Evolutionary conservation across 208 protist genomes (phyloP).

Genomic region (Crithidia expoeki): DNA sequence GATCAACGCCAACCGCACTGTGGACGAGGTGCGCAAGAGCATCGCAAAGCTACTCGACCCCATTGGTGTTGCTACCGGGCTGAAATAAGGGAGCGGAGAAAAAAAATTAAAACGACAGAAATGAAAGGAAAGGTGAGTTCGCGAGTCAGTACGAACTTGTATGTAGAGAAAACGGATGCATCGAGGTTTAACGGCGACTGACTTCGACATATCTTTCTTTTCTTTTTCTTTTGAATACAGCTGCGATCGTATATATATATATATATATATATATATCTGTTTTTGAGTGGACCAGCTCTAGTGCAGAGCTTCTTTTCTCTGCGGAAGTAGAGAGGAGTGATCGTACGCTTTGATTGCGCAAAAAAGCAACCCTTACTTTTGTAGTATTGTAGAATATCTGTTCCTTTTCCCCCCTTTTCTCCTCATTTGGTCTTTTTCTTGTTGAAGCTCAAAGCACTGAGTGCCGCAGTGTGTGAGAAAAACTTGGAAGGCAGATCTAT

Average conservation of each 20-base stretch:
- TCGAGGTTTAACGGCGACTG: not conserved
- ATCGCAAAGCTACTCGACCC: slow-evolving; percentile 74
- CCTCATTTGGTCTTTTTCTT: slow-evolving; percentile 16
- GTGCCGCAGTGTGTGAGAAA: not conserved
- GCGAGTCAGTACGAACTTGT: not conserved
- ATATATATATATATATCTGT: not conserved
- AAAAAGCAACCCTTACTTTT: not conserved
- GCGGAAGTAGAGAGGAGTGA: not conserved
- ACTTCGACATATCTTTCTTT: not conserved
- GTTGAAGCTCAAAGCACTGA: not conserved
- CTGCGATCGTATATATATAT: not conserved
- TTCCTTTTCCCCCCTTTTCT: slow-evolving; percentile 17
- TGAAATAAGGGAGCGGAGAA: slow-evolving; percentile 37
- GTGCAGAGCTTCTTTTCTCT: not conserved
- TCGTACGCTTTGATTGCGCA: not conserved
- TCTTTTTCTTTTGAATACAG: not conserved
- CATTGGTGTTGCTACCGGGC: slow-evolving; percentile 59
- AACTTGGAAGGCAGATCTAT: not conserved
- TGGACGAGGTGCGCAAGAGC: slow-evolving; percentile 68
- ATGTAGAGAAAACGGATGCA: not conserved
- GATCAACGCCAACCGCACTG: slow-evolving; percentile 78
- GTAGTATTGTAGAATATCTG: slow-evolving; percentile 15
- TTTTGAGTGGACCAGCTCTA: not conserved
- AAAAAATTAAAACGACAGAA: slow-evolving; percentile 1
- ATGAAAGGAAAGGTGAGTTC: not conserved